These are phyloP conservation scores for Candida xyloterini DNA, from an alignment of 805 yeast species.

Conservation along the genomic window DNA sequence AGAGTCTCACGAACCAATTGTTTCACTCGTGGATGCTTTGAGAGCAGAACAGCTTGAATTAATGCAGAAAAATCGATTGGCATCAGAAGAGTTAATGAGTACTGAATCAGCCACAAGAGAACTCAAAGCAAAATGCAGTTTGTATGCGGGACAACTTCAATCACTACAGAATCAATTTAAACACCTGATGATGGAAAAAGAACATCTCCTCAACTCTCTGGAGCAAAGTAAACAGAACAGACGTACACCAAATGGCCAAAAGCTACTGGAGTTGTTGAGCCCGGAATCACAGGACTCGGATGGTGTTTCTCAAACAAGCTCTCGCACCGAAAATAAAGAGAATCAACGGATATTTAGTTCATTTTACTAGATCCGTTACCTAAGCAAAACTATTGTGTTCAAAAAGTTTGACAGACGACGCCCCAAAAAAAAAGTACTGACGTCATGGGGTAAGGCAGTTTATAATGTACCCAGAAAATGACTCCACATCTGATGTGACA, in stretches of 20 bases:
- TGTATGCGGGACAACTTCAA: conserved; percentile 6
- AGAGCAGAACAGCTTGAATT: neutral
- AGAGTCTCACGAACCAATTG: neutral
- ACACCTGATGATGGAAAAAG: conserved; percentile 9
- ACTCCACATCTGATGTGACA: neutral
- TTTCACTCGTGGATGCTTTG: conserved; percentile 1
- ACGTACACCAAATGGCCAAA: conserved; percentile 4
- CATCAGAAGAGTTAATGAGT: conserved; percentile 1
- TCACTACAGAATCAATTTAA: conserved; percentile 7
- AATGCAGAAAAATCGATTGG: conserved; percentile 3
- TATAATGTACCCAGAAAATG: neutral
- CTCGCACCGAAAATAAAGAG: conserved; percentile 8
- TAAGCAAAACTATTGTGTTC: neutral
- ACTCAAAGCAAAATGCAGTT: conserved; percentile 3
- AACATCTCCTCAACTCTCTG: conserved; percentile 11
- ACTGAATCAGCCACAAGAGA: conserved; percentile 2
- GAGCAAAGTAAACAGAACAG: neutral
- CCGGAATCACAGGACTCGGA: neutral
- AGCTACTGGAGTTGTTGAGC: conserved; percentile 8
- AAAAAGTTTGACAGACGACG: conserved; percentile 1
- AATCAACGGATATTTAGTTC: conserved; percentile 9
- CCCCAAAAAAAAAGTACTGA: neutral
- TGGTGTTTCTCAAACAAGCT: neutral
- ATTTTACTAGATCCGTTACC: conserved; percentile 3
- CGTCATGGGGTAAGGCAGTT: neutral